These are phyloP conservation scores for Colletotrichum chlorophyti DNA, from an alignment of 2,329 filamentous ascomycete genomes.

Conservation along the genomic window DNA sequence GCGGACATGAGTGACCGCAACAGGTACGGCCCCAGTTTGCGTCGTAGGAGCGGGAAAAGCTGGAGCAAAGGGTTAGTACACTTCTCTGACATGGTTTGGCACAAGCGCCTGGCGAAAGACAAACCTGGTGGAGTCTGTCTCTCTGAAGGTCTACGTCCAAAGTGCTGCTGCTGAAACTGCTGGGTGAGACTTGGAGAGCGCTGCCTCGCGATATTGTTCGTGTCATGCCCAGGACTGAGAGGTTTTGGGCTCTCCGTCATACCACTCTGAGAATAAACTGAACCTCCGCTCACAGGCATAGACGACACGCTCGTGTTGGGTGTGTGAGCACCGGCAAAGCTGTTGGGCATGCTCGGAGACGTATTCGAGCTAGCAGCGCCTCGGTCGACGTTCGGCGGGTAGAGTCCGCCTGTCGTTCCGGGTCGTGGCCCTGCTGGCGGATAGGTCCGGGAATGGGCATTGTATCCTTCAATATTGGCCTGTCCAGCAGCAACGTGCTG, in stretches of 20 bases:
- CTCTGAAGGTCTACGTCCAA: slow-evolving; percentile 62
- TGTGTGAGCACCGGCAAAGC: slow-evolving; percentile 49
- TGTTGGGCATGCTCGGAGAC: slow-evolving; percentile 57
- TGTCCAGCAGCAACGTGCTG: slow-evolving; percentile 67
- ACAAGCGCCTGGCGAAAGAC: no score
- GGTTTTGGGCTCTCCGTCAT: slow-evolving; percentile 91
- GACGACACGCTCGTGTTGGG: slow-evolving; percentile 58
- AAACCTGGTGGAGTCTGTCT: slow-evolving; percentile 55
- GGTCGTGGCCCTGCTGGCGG: slow-evolving; percentile 68
- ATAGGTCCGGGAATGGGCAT: slow-evolving; percentile 78
- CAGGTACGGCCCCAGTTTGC: slow-evolving; percentile 32
- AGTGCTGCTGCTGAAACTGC: slow-evolving; percentile 70
- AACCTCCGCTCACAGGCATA: slow-evolving; percentile 52
- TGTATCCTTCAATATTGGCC: slow-evolving; percentile 54
- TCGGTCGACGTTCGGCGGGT: slow-evolving; percentile 66
- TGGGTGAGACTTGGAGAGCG: slow-evolving; percentile 71
- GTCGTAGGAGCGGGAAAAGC: slow-evolving; percentile 29
- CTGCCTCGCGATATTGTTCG: slow-evolving; percentile 58
- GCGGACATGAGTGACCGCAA: slow-evolving; percentile 36
- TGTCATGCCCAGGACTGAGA: slow-evolving; percentile 72
- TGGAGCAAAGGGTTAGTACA: slow-evolving; percentile 1
- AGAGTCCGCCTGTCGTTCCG: slow-evolving; percentile 60
- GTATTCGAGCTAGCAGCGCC: slow-evolving; percentile 61
- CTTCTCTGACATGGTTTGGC: not conserved
- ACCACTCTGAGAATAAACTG: slow-evolving; percentile 73